These are phyloP conservation scores for Spatholobus suberectus DNA, from an alignment of 306 rosid genomes.

Conservation along the genomic window DNA sequence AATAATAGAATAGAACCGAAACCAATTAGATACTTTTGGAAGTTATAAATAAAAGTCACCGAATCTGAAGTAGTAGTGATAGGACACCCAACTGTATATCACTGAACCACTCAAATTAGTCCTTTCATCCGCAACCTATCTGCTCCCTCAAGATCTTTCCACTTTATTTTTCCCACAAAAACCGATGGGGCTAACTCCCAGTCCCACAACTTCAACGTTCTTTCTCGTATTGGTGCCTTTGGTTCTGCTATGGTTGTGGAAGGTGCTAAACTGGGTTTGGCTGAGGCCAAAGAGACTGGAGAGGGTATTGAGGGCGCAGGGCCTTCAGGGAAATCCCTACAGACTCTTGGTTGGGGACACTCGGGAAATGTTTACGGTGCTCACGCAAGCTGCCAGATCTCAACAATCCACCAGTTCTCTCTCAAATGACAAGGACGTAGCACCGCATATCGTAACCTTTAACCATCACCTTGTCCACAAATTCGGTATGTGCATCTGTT, in stretches of 20 bases:
- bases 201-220: background rate
- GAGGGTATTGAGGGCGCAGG: background rate
- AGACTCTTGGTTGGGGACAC: background rate
- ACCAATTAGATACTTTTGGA: too few relatives aligned
- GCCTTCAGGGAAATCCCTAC: background rate
- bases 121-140: too few relatives aligned
- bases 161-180: too few relatives aligned
- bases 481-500: background rate
- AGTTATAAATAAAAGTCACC: too few relatives aligned
- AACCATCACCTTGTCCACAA: background rate
- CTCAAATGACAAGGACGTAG: background rate
- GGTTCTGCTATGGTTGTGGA: background rate
- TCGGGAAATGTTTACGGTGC: background rate
- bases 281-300: slow-evolving; percentile 12
- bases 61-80: too few relatives aligned
- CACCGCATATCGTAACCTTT: background rate
- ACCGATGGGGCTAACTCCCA: background rate
- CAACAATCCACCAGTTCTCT: background rate
- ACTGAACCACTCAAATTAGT: too few relatives aligned
- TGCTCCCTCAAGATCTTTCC: too few relatives aligned
- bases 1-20: too few relatives aligned
- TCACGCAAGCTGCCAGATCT: background rate
- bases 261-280: background rate
- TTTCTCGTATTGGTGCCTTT: background rate
- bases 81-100: too few relatives aligned